phyloP scores from a whole-genome alignment of 1,284 basidiomycete genomes.

The Mrakiaceae sp. region DNA sequence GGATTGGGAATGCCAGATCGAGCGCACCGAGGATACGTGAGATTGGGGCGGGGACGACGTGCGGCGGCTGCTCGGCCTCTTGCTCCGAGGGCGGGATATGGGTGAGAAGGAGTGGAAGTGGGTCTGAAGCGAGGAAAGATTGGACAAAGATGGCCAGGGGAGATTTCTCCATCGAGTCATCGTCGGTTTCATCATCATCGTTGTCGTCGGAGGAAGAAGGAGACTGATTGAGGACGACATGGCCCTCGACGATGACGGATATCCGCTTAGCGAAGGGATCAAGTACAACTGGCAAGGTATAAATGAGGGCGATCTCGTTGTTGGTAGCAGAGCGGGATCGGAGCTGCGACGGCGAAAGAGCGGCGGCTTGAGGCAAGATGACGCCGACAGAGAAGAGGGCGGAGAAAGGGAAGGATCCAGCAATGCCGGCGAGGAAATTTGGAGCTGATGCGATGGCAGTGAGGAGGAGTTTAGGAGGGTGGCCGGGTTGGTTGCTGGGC shows the following conservation, averaged over 20 bases:
- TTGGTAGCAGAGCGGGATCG: not conserved
- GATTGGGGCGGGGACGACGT: not conserved
- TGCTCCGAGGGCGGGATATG: not conserved
- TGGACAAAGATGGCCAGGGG: slow-evolving; percentile 4
- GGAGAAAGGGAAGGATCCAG: slow-evolving; percentile 3
- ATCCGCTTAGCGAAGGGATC: too few species aligned
- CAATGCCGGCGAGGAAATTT: slow-evolving; percentile 3
- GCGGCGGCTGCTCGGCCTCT: too few species aligned
- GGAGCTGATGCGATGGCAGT: slow-evolving; percentile 1
- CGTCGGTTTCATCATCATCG: too few species aligned
- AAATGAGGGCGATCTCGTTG: not conserved
- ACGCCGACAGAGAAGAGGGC: too few species aligned
- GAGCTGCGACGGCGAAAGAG: too few species aligned
- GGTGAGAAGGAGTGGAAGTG: slow-evolving; percentile 5
- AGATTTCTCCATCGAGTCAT: not conserved
- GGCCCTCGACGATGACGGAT: too few species aligned
- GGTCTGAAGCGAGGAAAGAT: slow-evolving; percentile 6
- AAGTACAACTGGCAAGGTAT: not conserved
- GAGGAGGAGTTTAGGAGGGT: slow-evolving; percentile 1
- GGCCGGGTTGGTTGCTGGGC: not conserved
- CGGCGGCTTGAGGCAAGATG: too few species aligned
- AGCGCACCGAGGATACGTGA: slow-evolving; percentile 14
- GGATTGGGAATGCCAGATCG: slow-evolving; percentile 29
- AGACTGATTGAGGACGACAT: too few species aligned
- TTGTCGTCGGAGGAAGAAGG: too few species aligned